Conservation (phyloP, 2,329 filamentous ascomycete genomes). For the Alternaria viburni region DNA sequence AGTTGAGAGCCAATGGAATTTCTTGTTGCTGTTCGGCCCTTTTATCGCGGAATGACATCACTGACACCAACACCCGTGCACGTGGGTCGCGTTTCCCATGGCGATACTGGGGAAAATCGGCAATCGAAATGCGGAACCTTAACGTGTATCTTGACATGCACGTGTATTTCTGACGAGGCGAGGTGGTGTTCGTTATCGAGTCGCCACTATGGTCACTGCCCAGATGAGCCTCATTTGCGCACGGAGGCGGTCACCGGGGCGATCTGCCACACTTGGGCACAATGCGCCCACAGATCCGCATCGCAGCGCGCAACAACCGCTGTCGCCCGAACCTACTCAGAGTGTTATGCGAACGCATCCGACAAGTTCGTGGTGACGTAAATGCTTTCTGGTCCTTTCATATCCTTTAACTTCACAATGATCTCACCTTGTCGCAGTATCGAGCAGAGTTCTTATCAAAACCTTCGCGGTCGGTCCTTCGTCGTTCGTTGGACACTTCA, state of each 20-base stretch:
- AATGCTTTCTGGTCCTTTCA: neutral
- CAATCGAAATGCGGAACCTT: neutral
- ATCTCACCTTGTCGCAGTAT: neutral
- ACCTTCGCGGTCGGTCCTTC: neutral
- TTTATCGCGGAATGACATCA: neutral
- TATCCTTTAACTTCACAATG: neutral
- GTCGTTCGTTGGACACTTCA: neutral
- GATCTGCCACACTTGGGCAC: neutral
- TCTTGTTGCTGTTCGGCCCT: neutral
- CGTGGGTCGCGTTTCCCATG: neutral
- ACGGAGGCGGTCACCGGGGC: neutral
- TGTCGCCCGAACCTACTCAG: neutral
- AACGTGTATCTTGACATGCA: neutral
- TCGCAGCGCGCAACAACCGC: neutral
- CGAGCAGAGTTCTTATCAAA: neutral
- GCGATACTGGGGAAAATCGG: constrained; percentile 3
- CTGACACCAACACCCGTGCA: neutral
- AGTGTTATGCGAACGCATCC: neutral
- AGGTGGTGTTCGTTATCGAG: too few species aligned
- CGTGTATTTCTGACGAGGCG: neutral
- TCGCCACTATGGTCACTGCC: neutral
- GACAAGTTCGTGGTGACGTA: neutral
- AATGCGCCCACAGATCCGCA: neutral
- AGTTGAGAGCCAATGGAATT: neutral
- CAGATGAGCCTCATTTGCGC: neutral